Base-by-base conservation (phyloP, 2,329 filamentous ascomycete genomes). In the Cladorrhinum sp. region DNA sequence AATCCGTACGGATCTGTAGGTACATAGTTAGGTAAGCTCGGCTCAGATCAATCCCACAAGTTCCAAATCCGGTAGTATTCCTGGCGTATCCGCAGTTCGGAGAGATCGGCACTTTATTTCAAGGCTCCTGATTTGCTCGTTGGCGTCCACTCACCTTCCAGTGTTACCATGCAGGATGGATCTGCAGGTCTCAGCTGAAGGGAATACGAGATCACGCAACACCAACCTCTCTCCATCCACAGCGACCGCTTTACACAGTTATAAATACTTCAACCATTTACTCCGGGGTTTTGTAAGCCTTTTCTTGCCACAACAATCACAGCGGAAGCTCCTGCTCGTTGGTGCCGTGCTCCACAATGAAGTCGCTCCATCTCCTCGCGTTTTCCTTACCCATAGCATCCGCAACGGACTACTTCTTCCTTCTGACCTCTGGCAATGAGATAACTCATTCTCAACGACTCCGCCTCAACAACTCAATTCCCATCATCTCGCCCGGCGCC, bases 391-490 rank as follows among this genome's bases (percentile, higher is more conserved):
- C n/a, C 33, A 8, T 49, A 51, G 59, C 52, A 3, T 33, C 49
- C 26, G 53, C 53, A 6, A 55, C 58, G 1, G 62, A 67, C n/a
- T 65, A 63, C 50, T 67, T 66, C 59, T 66, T 67, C 61, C 53
- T 39, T 54, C 59, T 54, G 56, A n/a, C 57, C 10, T 59, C 58
- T 30, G 60, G 60, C 57, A 61, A 56, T 60, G 36, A 39, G 36
- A 18, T 60, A 53, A 59, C 58, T 49, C 39, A 61, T 59, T 24
- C 28, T 51, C 39, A 64, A 23, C 64, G 65, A 23, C 64, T 67
- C 26, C 65, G 65, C 48, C 8, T 18, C n/a, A 67, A 67, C 62
- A 57, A n/a, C 53, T 62, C 65, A 0, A 53, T 58, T 23, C 49
- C 58, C 5, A 55, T 57, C 20, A 39, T 52, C 53, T 62, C 62